Conservation (phyloP, 768 basidiomycete species). For the Hericium erinaceus region DNA sequence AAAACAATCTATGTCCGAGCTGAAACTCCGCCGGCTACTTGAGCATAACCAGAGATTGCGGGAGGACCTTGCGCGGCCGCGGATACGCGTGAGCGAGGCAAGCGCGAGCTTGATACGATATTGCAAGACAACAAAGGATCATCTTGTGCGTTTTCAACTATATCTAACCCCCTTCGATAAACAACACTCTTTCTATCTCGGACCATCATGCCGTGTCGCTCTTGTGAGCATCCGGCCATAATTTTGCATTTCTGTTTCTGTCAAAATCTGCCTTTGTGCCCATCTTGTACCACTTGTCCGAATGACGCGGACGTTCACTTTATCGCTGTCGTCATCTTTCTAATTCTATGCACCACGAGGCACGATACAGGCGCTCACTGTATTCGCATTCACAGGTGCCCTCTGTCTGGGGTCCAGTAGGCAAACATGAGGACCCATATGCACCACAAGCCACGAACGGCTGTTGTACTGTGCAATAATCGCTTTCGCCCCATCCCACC, state of each 20-base stretch:
- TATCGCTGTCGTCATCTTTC: background rate
- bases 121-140: slow-evolving; percentile 66
- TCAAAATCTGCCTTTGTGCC: background rate
- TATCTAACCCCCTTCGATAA: background rate
- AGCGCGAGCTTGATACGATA: slow-evolving; percentile 61
- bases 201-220: too few relatives aligned
- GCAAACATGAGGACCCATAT: slow-evolving; percentile 88
- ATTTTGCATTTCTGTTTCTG: too few relatives aligned
- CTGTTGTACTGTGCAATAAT: slow-evolving; percentile 3
- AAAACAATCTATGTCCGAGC: slow-evolving; percentile 72
- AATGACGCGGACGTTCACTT: background rate
- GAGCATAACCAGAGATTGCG: slow-evolving; percentile 68
- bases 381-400: slow-evolving; percentile 51
- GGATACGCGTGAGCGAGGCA: slow-evolving; percentile 68
- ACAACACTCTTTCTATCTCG: background rate
- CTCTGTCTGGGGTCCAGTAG: slow-evolving; percentile 93
- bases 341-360: background rate
- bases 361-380: background rate
- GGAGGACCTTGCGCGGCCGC: slow-evolving; percentile 64
- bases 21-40: slow-evolving; percentile 65
- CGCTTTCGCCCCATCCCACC: background rate
- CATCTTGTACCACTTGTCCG: background rate
- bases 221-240: too few relatives aligned
- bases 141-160: slow-evolving; percentile 36
- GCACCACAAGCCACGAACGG: slow-evolving; percentile 36